Conservation (phyloP, 208 protist species). For the Trypanosoma lewisi region DNA sequence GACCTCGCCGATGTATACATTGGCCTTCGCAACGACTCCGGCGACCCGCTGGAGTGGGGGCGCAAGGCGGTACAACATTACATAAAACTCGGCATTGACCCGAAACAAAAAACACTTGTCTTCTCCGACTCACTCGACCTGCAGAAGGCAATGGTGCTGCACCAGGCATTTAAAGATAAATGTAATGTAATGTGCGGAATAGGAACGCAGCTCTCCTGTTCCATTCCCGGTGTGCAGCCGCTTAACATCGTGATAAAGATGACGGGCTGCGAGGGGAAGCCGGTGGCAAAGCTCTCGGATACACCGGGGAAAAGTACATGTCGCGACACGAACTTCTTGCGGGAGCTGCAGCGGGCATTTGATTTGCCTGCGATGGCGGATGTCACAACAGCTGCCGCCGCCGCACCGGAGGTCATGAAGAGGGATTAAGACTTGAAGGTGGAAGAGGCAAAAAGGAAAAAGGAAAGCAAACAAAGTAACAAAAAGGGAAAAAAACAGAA, state of each 20-base stretch:
- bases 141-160: slow-evolving; percentile 49
- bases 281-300: slow-evolving; percentile 88
- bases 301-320: slow-evolving; percentile 79
- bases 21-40: slow-evolving; percentile 84
- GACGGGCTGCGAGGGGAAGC: slow-evolving; percentile 80
- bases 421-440: background rate
- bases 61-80: slow-evolving; percentile 81
- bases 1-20: slow-evolving; percentile 59
- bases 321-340: slow-evolving; percentile 53
- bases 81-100: slow-evolving; percentile 66
- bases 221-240: slow-evolving; percentile 60
- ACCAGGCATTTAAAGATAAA: slow-evolving; percentile 56
- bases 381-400: background rate
- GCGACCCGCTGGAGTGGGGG: slow-evolving; percentile 71
- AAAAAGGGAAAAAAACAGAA: background rate
- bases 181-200: slow-evolving; percentile 81
- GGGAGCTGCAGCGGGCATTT: slow-evolving; percentile 61
- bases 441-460: background rate
- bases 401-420: background rate
- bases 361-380: slow-evolving; percentile 37
- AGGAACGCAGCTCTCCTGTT: slow-evolving; percentile 84
- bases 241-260: slow-evolving; percentile 92
- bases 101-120: slow-evolving; percentile 72
- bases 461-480: background rate
- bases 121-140: slow-evolving; percentile 89